Evolutionary conservation across 176 grass and related monocot genomes (phyloP), one percentile per base, ranked within the genome.

Genomic region (Metroxylon sagu): DNA sequence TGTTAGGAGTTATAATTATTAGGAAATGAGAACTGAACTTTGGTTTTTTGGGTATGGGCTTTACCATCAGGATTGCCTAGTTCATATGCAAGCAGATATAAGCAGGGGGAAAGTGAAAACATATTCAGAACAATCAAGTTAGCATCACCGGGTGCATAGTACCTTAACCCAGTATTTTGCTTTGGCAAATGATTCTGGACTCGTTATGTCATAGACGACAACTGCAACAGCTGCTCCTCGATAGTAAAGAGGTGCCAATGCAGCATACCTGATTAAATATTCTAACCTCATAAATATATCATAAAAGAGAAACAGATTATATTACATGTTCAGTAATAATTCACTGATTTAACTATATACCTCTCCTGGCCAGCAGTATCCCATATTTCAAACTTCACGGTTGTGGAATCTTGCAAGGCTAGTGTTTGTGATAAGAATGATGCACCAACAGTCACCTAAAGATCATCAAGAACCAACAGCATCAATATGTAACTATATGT

Each of bases 81-180:
- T 6, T 43, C 1, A 43, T 12, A 43, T 43, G 10, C 2, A 43
- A 43, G 35, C 12, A 43, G 35, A 43, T 14, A 43, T 43, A 43
- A 43, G 35, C 10, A 43, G 8, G 0, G 10, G 5, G 10, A 43
- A 43, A 43, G 35, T 43, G 10, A 43, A 43, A 43, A 43, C 8
- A 12, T 43, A 14, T 14, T 43, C 8, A 43, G 35, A 43, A 43
- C 2, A 14, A 43, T 43, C 8, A 14, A 7, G 12, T 14, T 43
- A 43, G 8, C 12, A 2, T 43, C 8, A 14, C 1, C 8, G 10
- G 35, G 5, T 43, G 35, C 8, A 43, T 39, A 3, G 35, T 82
- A 97, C 87, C 92, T 97, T 91, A 61, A 97, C 87, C 92, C 87
- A 97, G 50, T 91, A 97, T 62, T 97, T 81, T 54, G 92, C 92